Conservation (phyloP, 768 basidiomycete genomes). For the Auriscalpium orientale region DNA sequence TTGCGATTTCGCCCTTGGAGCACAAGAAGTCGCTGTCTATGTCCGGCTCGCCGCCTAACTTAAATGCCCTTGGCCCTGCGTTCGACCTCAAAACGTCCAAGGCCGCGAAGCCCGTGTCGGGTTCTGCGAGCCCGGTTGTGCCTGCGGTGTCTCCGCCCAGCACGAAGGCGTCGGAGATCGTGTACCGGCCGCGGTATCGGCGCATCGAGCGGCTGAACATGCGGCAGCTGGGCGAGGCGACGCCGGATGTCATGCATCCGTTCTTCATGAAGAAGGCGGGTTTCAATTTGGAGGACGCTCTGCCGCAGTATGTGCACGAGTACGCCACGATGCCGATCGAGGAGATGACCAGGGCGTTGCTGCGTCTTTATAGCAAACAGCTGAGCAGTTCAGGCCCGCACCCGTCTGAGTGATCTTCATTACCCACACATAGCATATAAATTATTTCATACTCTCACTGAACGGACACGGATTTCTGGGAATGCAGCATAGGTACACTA, state of each 20-base stretch:
- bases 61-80: background rate
- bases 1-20: background rate
- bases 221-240: slow-evolving; percentile 84
- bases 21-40: background rate
- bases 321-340: slow-evolving; percentile 79
- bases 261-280: slow-evolving; percentile 83
- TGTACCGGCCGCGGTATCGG: slow-evolving; percentile 51
- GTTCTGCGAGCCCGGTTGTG: background rate
- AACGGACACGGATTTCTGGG: too few relatives aligned
- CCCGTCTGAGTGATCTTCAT: too few relatives aligned
- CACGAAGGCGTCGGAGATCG: slow-evolving; percentile 25
- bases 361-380: slow-evolving; percentile 74
- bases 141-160: background rate
- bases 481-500: too few relatives aligned
- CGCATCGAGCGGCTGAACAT: slow-evolving; percentile 75
- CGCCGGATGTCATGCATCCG: slow-evolving; percentile 81
- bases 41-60: background rate
- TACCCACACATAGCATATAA: too few relatives aligned
- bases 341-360: slow-evolving; percentile 73
- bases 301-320: slow-evolving; percentile 85
- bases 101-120: too few relatives aligned
- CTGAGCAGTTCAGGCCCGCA: slow-evolving; percentile 30
- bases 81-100: background rate
- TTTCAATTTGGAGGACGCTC: slow-evolving; percentile 73
- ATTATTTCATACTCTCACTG: too few relatives aligned